Conservation (phyloP, 352 stramenopile genomes). For the Pythium utonaiense region DNA sequence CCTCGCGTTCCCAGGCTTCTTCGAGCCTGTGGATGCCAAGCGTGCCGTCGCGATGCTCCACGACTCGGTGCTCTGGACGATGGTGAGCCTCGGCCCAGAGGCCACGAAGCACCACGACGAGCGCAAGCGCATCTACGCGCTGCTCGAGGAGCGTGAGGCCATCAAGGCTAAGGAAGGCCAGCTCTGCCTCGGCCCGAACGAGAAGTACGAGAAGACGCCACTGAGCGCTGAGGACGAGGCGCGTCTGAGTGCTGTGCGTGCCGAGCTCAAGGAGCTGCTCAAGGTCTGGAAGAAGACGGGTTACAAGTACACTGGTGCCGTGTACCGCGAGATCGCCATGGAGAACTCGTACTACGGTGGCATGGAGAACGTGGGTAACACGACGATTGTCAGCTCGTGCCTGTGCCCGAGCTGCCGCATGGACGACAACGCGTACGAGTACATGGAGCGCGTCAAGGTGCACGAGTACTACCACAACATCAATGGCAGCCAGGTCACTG, state of each 20-base stretch:
- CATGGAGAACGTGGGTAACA: slow-evolving; percentile 84
- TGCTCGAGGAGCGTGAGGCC: slow-evolving; percentile 60
- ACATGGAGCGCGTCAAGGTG: slow-evolving; percentile 82
- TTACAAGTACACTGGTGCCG: slow-evolving; percentile 79
- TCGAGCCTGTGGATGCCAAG: slow-evolving; percentile 63
- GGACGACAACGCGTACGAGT: slow-evolving; percentile 73
- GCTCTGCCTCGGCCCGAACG: slow-evolving; percentile 53
- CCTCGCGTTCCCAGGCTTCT: slow-evolving; percentile 63
- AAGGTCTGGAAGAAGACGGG: slow-evolving; percentile 75
- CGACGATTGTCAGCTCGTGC: slow-evolving; percentile 72
- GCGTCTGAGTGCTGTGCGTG: slow-evolving; percentile 44
- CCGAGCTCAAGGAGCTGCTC: slow-evolving; percentile 58
- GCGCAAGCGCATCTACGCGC: slow-evolving; percentile 63
- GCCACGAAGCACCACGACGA: slow-evolving; percentile 66
- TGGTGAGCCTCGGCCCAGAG: slow-evolving; percentile 69
- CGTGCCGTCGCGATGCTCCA: slow-evolving; percentile 71
- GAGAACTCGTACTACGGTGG: slow-evolving; percentile 82
- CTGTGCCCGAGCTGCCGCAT: slow-evolving; percentile 71
- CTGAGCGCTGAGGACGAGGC: slow-evolving; percentile 39
- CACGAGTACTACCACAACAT: slow-evolving; percentile 87
- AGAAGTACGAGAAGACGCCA: slow-evolving; percentile 43
- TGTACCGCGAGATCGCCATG: slow-evolving; percentile 82
- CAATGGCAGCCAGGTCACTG: slow-evolving; percentile 76
- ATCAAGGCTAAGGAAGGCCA: slow-evolving; percentile 62
- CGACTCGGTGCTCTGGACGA: slow-evolving; percentile 69